Percentiles rank a stretch among this genome's conserved stretches.
phyloP scores from a whole-genome alignment of 495 filamentous ascomycete genomes.

The Aspergillus cristatus region DNA sequence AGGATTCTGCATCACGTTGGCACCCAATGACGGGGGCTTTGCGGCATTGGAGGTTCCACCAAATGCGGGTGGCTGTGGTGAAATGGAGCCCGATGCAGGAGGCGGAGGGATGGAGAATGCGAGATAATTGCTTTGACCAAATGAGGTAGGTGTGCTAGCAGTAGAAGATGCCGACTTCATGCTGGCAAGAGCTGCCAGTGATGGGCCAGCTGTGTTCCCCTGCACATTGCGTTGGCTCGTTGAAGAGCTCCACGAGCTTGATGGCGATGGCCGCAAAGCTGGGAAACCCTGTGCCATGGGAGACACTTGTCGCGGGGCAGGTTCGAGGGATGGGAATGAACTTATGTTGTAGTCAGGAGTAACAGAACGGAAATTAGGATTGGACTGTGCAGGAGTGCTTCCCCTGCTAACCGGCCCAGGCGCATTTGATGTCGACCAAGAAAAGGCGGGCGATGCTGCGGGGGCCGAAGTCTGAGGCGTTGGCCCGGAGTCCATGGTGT shows the following conservation, averaged over 20 bases:
- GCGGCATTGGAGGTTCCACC: slow-evolving; percentile 8
- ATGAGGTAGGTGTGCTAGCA: slow-evolving; percentile 5
- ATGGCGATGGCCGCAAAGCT: slow-evolving; percentile 23
- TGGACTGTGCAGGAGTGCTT: slow-evolving; percentile 12
- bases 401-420: slow-evolving; percentile 12
- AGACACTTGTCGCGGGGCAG: slow-evolving; percentile 22
- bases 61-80: not conserved
- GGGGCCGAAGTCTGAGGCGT: slow-evolving; percentile 15
- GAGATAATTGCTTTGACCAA: slow-evolving; percentile 24
- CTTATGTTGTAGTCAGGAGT: slow-evolving; percentile 44
- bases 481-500: slow-evolving; percentile 25
- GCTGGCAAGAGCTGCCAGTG: slow-evolving; percentile 19
- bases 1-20: slow-evolving; percentile 9
- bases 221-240: slow-evolving; percentile 9
- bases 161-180: slow-evolving; percentile 18
- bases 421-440: slow-evolving; percentile 37
- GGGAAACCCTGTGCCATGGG: slow-evolving; percentile 21
- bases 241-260: slow-evolving; percentile 17
- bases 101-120: slow-evolving; percentile 41
- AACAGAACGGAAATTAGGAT: slow-evolving; percentile 34
- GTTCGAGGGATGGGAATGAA: slow-evolving; percentile 41
- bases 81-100: slow-evolving; percentile 11
- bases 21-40: slow-evolving; percentile 11
- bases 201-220: slow-evolving; percentile 12
- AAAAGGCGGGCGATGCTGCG: slow-evolving; percentile 29